These are phyloP conservation scores for Karstenula rhodostoma DNA, from an alignment of 2,329 filamentous ascomycete species.

Conservation along the genomic window DNA sequence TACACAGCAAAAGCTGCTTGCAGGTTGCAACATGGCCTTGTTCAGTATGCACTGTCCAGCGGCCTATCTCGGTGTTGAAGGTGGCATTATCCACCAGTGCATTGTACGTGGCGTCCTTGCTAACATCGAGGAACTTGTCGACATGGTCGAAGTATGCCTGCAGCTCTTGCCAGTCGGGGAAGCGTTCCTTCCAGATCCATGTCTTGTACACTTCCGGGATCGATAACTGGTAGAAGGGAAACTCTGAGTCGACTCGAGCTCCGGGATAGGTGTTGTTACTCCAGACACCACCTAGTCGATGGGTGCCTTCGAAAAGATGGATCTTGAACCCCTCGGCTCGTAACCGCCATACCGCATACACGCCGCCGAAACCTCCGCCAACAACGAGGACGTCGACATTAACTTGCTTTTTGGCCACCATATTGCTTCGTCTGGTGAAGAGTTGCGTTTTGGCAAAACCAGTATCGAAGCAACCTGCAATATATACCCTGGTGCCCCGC, in stretches of 20 bases:
- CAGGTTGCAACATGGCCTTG: background rate
- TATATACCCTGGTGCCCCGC: too few species aligned
- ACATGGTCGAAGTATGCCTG: conserved; percentile 64
- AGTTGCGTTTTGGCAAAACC: too few species aligned
- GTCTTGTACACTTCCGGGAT: conserved; percentile 52
- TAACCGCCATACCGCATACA: conserved; percentile 39
- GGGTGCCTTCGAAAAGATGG: conserved; percentile 35
- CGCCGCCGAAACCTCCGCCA: conserved; percentile 42
- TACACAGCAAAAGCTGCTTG: background rate
- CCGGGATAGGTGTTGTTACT: conserved; percentile 33
- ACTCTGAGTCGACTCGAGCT: conserved; percentile 52
- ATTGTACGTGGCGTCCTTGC: conserved; percentile 52
- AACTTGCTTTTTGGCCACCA: too few species aligned
- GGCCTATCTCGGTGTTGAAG: background rate
- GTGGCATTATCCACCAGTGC: background rate
- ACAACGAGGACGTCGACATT: conserved; percentile 25
- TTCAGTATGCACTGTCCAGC: background rate
- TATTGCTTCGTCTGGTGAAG: too few species aligned
- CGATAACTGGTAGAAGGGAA: conserved; percentile 52
- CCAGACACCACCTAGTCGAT: conserved; percentile 44
- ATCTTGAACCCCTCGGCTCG: conserved; percentile 31
- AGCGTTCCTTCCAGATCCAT: conserved; percentile 62
- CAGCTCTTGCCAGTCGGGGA: conserved; percentile 58
- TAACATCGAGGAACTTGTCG: conserved; percentile 60
- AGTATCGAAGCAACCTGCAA: too few species aligned